These are phyloP conservation scores for Aureobasidium sp. DNA, from an alignment of 2,329 filamentous ascomycete genomes.

Conservation along the genomic window DNA sequence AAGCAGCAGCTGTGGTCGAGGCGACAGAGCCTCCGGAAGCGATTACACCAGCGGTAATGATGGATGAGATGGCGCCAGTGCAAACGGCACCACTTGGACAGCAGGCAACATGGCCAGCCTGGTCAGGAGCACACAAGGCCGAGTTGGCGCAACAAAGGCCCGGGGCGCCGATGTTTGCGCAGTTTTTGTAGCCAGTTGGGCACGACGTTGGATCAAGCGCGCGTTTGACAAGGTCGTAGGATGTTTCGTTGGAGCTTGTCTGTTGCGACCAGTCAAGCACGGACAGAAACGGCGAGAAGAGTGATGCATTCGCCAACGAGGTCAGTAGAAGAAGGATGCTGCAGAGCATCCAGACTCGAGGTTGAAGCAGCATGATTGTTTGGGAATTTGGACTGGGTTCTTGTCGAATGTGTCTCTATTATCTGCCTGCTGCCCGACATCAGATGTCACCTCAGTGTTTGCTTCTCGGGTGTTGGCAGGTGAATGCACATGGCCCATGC, in stretches of 20 bases:
- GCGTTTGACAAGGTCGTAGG: slow-evolving; percentile 27
- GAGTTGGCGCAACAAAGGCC: slow-evolving; percentile 50
- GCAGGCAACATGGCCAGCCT: slow-evolving; percentile 53
- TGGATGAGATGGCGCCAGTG: slow-evolving; percentile 45
- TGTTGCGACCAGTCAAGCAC: slow-evolving; percentile 9
- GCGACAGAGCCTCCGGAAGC: slow-evolving; percentile 20
- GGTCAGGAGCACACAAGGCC: slow-evolving; percentile 50
- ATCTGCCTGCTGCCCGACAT: background rate
- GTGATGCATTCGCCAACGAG: slow-evolving; percentile 2
- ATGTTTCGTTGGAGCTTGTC: background rate
- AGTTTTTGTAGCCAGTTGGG: slow-evolving; percentile 46
- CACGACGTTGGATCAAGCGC: slow-evolving; percentile 38
- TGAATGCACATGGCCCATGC: background rate
- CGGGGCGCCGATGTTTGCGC: slow-evolving; percentile 45
- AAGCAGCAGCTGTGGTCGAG: slow-evolving; percentile 19
- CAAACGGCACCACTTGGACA: slow-evolving; percentile 53
- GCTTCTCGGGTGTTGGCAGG: slow-evolving; percentile 12
- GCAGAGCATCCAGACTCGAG: background rate
- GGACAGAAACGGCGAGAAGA: slow-evolving; percentile 17
- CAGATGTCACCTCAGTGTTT: background rate
- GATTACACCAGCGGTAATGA: slow-evolving; percentile 29
- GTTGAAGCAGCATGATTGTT: background rate
- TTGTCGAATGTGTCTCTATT: background rate
- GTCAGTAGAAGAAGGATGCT: background rate
- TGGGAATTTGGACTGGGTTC: background rate